A percentile compares a stretch with the other conserved stretches of the same genome.
These are phyloP conservation scores for Chlorella vulgaris DNA, from an alignment of 139 green algal species.

Conservation along the genomic window DNA sequence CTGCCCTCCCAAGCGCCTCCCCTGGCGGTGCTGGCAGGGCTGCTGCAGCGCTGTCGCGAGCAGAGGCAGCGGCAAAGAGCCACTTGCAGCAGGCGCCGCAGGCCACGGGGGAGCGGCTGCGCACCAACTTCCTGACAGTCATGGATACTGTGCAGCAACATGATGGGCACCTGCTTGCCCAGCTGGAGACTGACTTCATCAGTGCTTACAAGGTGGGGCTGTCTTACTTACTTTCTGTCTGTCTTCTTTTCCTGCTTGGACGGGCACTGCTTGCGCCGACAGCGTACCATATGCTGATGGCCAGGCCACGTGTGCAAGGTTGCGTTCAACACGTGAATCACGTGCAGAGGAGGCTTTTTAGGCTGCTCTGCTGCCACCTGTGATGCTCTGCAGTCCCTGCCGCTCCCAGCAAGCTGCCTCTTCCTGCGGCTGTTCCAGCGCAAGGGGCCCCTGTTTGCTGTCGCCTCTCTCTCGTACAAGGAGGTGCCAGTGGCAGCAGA, in stretches of 20 bases:
- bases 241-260: too few species aligned
- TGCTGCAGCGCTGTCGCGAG: not conserved
- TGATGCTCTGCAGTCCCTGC: conserved; percentile 38
- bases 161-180: conserved; percentile 53
- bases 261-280: too few species aligned
- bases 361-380: too few species aligned
- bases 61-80: not conserved
- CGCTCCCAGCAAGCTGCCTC: conserved; percentile 42
- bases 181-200: conserved; percentile 40
- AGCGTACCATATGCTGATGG: too few species aligned
- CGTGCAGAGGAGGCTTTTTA: too few species aligned
- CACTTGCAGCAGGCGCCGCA: not conserved
- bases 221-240: not conserved
- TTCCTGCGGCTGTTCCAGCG: conserved; percentile 69
- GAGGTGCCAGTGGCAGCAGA: conserved; percentile 56
- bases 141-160: conserved; percentile 40
- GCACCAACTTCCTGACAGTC: conserved; percentile 52
- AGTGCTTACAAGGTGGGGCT: conserved; percentile 45
- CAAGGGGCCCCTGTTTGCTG: conserved; percentile 57
- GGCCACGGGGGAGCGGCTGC: conserved; percentile 36
- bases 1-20: not conserved
- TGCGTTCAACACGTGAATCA: not conserved
- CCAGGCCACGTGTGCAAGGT: not conserved
- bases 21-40: not conserved
- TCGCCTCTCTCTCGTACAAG: conserved; percentile 53